Conservation (phyloP, 2,329 filamentous ascomycete species). For the Pezicula neosporulosa region DNA sequence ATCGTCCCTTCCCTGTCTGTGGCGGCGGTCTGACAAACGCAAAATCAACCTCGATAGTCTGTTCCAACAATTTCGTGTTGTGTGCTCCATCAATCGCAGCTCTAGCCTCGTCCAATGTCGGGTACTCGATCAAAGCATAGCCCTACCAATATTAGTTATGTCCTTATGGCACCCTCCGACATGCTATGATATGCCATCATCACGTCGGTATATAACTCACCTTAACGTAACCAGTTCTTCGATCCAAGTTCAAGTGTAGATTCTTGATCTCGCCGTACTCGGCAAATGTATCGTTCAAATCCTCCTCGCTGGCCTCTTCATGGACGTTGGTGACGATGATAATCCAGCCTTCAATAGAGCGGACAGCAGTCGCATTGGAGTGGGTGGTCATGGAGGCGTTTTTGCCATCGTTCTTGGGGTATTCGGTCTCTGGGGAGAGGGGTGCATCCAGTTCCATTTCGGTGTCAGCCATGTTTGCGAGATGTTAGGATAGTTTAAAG, state of each 20-base stretch:
- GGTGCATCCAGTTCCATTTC: constrained; percentile 41
- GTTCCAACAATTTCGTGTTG: constrained; percentile 73
- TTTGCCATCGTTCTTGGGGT: constrained; percentile 51
- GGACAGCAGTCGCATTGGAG: constrained; percentile 73
- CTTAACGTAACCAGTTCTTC: constrained; percentile 84
- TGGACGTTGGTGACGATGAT: constrained; percentile 83
- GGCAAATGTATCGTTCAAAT: constrained; percentile 75
- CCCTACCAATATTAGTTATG: constrained; percentile 49
- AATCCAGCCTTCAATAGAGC: constrained; percentile 88
- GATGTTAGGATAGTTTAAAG: background rate
- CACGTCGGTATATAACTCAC: constrained; percentile 38
- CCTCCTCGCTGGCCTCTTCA: constrained; percentile 83
- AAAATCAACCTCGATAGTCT: constrained; percentile 79
- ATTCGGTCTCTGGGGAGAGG: constrained; percentile 30
- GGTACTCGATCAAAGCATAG: constrained; percentile 82
- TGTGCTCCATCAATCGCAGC: constrained; percentile 82
- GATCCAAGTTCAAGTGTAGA: constrained; percentile 77
- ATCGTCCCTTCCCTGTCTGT: constrained; percentile 39
- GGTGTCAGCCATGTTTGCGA: constrained; percentile 36
- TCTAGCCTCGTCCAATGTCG: constrained; percentile 73
- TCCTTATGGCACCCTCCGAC: too few species aligned
- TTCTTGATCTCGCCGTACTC: constrained; percentile 89
- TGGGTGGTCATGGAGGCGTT: constrained; percentile 68
- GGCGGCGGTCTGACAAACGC: constrained; percentile 80
- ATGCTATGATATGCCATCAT: background rate